A percentile compares a stretch with the other conserved stretches of the same genome.
Evolutionary conservation across 768 basidiomycete genomes (phyloP).

Genomic region (Cantharellus cinnabarinus): DNA sequence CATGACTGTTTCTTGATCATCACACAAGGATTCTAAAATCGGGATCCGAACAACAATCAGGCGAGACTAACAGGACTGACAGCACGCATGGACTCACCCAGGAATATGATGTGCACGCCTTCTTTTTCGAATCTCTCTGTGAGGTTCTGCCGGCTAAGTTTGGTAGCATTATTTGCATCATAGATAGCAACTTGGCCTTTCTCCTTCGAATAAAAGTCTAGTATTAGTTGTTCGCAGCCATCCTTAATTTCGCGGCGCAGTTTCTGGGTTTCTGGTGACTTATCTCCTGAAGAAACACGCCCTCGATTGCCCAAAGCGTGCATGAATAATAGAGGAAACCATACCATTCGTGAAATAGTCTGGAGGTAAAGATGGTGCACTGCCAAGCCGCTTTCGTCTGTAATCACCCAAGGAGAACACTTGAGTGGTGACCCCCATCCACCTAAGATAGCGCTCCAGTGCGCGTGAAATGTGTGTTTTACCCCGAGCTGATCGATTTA

Average conservation of each 20-base stretch:
- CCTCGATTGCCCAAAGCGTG: not conserved
- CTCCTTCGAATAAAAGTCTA: conserved; percentile 57
- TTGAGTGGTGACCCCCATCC: conserved; percentile 93
- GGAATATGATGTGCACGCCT: conserved; percentile 82
- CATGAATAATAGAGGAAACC: conserved; percentile 8
- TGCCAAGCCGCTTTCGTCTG: conserved; percentile 72
- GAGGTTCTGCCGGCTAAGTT: conserved; percentile 40
- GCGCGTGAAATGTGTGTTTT: conserved; percentile 95
- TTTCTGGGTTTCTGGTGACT: conserved; percentile 58
- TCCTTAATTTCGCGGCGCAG: conserved; percentile 52
- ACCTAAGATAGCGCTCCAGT: conserved; percentile 89
- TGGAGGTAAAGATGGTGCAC: conserved; percentile 65
- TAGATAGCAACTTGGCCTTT: conserved; percentile 94
- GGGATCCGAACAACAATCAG: not conserved
- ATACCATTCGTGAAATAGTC: conserved; percentile 81
- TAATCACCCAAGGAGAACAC: conserved; percentile 94
- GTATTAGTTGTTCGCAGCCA: conserved; percentile 77
- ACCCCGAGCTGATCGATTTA: conserved; percentile 38
- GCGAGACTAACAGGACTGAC: not conserved
- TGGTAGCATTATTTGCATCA: conserved; percentile 87
- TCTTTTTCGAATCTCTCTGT: conserved; percentile 69
- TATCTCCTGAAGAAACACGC: conserved; percentile 31
- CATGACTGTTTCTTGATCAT: conserved; percentile 81
- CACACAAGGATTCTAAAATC: conserved; percentile 64
- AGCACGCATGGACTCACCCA: conserved; percentile 30